Evolutionary conservation across 495 filamentous ascomycete species (phyloP).

Genomic region (Penicillium goetzii): DNA sequence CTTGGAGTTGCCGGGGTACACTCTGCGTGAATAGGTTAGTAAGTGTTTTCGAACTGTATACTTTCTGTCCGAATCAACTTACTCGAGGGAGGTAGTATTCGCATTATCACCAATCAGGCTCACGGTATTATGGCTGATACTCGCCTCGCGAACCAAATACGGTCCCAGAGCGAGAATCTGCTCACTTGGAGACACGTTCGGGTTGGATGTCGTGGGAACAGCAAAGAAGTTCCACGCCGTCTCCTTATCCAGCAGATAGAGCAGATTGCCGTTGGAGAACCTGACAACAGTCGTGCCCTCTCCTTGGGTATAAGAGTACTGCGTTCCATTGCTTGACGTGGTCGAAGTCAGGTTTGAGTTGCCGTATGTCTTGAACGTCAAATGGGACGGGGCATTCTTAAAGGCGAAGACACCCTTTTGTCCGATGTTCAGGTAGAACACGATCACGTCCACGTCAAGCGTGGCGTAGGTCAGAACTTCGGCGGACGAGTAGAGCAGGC

Average conservation of each 20-base stretch:
- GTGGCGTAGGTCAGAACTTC: conserved; percentile 67
- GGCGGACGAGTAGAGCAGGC: conserved; percentile 68
- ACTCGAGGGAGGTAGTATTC: conserved; percentile 61
- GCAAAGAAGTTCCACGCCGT: conserved; percentile 58
- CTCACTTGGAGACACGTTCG: conserved; percentile 45
- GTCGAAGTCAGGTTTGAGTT: conserved; percentile 42
- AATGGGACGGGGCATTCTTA: conserved; percentile 38
- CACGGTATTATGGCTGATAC: conserved; percentile 50
- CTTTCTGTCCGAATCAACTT: conserved; percentile 11
- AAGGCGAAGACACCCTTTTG: conserved; percentile 61
- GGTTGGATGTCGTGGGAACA: conserved; percentile 42
- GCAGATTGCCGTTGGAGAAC: conserved; percentile 53
- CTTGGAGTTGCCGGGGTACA: conserved; percentile 54
- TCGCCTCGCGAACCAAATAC: conserved; percentile 67
- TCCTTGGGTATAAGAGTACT: conserved; percentile 41
- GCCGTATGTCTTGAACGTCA: conserved; percentile 51
- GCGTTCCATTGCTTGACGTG: conserved; percentile 52
- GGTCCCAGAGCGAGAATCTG: conserved; percentile 65
- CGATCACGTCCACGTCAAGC: conserved; percentile 48
- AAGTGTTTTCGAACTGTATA: not conserved
- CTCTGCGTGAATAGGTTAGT: conserved; percentile 22
- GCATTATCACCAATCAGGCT: conserved; percentile 69
- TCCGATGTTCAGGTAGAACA: conserved; percentile 67
- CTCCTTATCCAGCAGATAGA: conserved; percentile 55
- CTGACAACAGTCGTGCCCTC: conserved; percentile 49